phyloP scores from a whole-genome alignment of 305 asterid species.

The Fraxinus ornus region DNA sequence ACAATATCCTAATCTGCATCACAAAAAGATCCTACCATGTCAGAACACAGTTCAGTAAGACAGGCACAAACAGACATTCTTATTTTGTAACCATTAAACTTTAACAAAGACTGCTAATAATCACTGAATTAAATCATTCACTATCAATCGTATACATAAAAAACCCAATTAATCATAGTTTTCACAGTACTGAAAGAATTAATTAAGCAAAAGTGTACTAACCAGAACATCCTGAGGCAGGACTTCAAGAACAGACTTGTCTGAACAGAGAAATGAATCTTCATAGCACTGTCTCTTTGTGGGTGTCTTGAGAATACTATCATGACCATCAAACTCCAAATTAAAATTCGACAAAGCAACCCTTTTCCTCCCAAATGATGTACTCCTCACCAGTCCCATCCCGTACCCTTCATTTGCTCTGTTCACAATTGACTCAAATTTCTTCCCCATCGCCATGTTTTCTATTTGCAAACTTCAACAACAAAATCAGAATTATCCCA shows the following conservation, averaged over 20 bases:
- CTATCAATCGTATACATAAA: not conserved
- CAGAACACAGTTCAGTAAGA: constrained; percentile 7
- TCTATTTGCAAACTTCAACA: constrained; percentile 20
- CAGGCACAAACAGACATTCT: not conserved
- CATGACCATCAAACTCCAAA: constrained; percentile 23
- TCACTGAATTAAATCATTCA: not conserved
- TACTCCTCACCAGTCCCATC: constrained; percentile 57
- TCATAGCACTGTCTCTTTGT: constrained; percentile 46
- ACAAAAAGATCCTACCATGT: not conserved
- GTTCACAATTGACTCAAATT: constrained; percentile 23
- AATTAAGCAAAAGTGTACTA: constrained; percentile 21
- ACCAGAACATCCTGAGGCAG: constrained; percentile 83
- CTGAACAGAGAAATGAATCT: constrained; percentile 21
- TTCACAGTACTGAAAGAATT: not conserved
- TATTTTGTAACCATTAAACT: not conserved
- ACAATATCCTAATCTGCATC: constrained; percentile 51
- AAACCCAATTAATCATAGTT: not conserved
- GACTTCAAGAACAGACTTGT: constrained; percentile 45
- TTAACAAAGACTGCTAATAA: not conserved
- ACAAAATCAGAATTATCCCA: constrained; percentile 32
- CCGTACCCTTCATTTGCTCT: constrained; percentile 43
- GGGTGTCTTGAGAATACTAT: constrained; percentile 19
- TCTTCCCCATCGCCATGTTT: constrained; percentile 37
- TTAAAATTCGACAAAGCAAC: constrained; percentile 37
- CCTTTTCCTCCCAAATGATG: constrained; percentile 72